A percentile compares a stretch with the other conserved stretches of the same genome.
phyloP scores from a whole-genome alignment of 2,329 filamentous ascomycete genomes.

The Trichoderma atrobrunneum region DNA sequence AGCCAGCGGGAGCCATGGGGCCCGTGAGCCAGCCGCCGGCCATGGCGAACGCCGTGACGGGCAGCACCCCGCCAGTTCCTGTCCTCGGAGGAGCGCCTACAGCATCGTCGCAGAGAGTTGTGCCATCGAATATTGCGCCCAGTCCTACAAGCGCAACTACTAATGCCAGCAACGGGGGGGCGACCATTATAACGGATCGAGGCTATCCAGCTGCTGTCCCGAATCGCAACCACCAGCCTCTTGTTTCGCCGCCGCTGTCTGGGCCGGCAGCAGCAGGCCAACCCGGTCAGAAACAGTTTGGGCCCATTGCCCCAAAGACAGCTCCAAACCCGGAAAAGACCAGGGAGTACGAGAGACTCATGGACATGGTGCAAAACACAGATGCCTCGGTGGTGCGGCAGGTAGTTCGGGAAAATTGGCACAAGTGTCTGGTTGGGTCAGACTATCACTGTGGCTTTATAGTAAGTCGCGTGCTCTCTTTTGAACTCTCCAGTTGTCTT shows the following conservation, averaged over 20 bases:
- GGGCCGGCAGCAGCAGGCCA: neutral
- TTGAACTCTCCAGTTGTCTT: neutral
- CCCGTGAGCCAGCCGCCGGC: neutral
- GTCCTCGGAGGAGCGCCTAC: neutral
- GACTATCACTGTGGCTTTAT: conserved; percentile 53
- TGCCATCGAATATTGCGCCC: neutral
- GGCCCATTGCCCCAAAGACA: neutral
- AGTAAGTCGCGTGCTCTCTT: conserved; percentile 38
- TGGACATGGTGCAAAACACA: conserved; percentile 37
- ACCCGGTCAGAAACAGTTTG: neutral
- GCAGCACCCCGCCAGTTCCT: neutral
- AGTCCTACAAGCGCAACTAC: neutral
- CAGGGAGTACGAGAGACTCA: conserved; percentile 26
- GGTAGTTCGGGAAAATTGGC: conserved; percentile 49
- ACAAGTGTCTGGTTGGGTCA: conserved; percentile 48
- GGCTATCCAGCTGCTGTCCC: neutral
- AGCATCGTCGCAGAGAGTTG: neutral
- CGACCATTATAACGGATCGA: neutral
- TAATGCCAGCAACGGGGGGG: neutral
- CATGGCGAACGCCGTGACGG: neutral
- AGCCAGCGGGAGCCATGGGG: neutral
- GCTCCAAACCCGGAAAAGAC: neutral
- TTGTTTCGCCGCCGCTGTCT: neutral
- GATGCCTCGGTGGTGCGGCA: conserved; percentile 47
- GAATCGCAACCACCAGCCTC: neutral